These are phyloP conservation scores for Tardiomyces blankii DNA, from an alignment of 1,139 yeast genomes.

Conservation along the genomic window DNA sequence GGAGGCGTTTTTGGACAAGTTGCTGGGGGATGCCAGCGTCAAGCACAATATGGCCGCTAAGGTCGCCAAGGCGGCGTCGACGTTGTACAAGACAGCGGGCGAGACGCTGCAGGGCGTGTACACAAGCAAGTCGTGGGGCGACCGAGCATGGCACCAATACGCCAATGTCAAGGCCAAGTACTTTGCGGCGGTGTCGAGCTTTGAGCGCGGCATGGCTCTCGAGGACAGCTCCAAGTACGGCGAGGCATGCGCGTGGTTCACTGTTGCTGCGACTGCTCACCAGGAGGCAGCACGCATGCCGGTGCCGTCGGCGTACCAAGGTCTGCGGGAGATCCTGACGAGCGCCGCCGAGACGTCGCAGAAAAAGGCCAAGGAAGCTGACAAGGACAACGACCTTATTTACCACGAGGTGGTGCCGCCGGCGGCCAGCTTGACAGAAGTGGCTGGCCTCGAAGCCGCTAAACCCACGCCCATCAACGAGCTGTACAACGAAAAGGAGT, in stretches of 20 bases:
- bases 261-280: constrained; percentile 31
- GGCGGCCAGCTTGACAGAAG: constrained; percentile 41
- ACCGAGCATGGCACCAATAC: constrained; percentile 36
- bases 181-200: constrained; percentile 38
- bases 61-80: constrained; percentile 52
- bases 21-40: constrained; percentile 31
- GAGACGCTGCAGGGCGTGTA: constrained; percentile 34
- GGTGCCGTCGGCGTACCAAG: constrained; percentile 9
- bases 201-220: constrained; percentile 41
- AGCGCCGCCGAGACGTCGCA: constrained; percentile 24
- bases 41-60: constrained; percentile 58
- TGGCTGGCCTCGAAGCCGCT: constrained; percentile 69
- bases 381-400: constrained; percentile 81
- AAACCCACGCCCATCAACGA: constrained; percentile 54
- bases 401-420: constrained; percentile 61
- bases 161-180: constrained; percentile 34
- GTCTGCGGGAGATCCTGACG: constrained; percentile 15
- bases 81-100: constrained; percentile 43
- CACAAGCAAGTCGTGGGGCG: constrained; percentile 42
- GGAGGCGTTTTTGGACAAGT: constrained; percentile 61
- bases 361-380: constrained; percentile 38
- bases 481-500: constrained; percentile 35
- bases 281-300: constrained; percentile 16
- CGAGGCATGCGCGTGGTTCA: constrained; percentile 60
- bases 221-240: constrained; percentile 54